Conservation (phyloP, 2,329 filamentous ascomycete genomes). For the Periconia macrospinosa region DNA sequence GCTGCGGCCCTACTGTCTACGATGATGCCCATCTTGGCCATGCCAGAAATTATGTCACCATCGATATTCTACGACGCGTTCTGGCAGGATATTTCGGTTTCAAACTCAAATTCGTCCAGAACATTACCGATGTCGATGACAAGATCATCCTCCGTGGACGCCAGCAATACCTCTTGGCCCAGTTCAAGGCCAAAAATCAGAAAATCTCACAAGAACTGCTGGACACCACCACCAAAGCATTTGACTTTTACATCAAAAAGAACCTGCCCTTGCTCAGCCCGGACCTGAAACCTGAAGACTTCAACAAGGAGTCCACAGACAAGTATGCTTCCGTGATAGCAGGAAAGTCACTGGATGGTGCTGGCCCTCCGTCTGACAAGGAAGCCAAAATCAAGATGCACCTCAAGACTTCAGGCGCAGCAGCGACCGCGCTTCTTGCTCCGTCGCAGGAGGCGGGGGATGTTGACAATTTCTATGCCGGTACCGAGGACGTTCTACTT, state of each 20-base stretch:
- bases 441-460: constrained; percentile 32
- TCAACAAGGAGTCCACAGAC: constrained; percentile 51
- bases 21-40: constrained; percentile 82
- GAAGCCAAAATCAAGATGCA: constrained; percentile 93
- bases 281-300: constrained; percentile 50
- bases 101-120: constrained; percentile 86
- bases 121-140: constrained; percentile 69
- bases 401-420: constrained; percentile 63
- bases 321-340: constrained; percentile 58
- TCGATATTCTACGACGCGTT: constrained; percentile 84
- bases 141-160: constrained; percentile 69
- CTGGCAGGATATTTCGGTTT: constrained; percentile 82
- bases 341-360: constrained; percentile 58
- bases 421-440: constrained; percentile 53
- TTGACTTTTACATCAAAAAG: constrained; percentile 63
- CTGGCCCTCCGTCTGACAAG: constrained; percentile 65
- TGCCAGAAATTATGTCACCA: constrained; percentile 87
- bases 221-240: constrained; percentile 55
- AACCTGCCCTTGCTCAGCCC: constrained; percentile 61
- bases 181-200: constrained; percentile 63
- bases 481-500: constrained; percentile 69
- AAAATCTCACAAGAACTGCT: constrained; percentile 49
- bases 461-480: constrained; percentile 56
- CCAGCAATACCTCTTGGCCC: constrained; percentile 74
- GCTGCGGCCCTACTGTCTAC: constrained; percentile 85